Evolutionary conservation across 176 grass and related monocot genomes (phyloP).

Genomic region (Aegilops bicornis): DNA sequence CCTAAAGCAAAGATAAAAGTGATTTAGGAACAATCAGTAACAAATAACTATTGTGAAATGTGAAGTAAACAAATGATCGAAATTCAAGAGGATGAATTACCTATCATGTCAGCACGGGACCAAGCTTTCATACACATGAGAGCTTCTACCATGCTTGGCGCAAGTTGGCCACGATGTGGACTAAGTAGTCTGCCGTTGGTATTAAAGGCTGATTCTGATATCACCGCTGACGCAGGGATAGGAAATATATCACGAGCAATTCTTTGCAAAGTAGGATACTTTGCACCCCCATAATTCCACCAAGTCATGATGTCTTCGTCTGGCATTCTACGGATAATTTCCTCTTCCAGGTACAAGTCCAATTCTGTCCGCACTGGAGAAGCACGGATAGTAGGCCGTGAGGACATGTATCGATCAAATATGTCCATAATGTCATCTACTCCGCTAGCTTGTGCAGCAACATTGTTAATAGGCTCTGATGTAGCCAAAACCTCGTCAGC

Average conservation of each 20-base stretch:
- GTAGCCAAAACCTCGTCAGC: no score
- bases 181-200: background rate
- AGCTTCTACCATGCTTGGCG: background rate
- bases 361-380: no score
- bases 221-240: background rate
- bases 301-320: background rate
- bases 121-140: slow-evolving; percentile 13
- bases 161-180: background rate
- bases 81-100: background rate
- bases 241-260: background rate
- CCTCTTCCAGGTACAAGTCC: no score
- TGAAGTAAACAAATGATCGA: background rate
- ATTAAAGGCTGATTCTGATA: background rate
- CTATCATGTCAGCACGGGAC: background rate
- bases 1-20: background rate
- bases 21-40: background rate
- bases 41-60: background rate
- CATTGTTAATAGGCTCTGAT: no score
- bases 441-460: no score
- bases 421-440: no score
- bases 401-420: no score
- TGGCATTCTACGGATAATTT: background rate
- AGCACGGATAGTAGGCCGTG: background rate
- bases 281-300: background rate
- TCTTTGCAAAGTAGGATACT: background rate